Base-by-base conservation (phyloP, 2,329 filamentous ascomycete species). In the Fusarium domesticum region DNA sequence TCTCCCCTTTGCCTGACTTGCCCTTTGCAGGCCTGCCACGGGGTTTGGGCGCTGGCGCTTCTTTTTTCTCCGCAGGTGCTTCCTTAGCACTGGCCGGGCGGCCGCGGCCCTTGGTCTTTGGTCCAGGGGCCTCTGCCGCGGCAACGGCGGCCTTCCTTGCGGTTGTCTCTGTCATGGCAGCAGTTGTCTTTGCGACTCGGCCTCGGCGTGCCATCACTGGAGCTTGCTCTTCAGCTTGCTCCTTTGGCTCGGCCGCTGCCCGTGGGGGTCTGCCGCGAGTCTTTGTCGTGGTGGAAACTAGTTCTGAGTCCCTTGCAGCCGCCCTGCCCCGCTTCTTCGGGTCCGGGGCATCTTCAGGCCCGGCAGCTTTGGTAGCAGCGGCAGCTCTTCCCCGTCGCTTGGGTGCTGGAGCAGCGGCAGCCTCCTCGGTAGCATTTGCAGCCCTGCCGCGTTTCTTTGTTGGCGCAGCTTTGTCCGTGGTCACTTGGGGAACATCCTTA, bases 1-100 rank as follows among this genome's bases (percentile, higher is more conserved):
- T 42, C 31, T 59, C 57, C 10, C 57, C 57, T 28, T 59, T 59
- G 16, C 57, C 57, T 6, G 57, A 50, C 37, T 59, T 59, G 30
- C 43, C 44, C n/a, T 53, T 55, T 7, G 37, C 38, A 3, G 50
- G 42, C 14, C 49, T 47, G 28, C 54, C 44, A 16, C 56, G 51
- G 30, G 53, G 18, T 30, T 52, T 57, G 11, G 50, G 42, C 25
- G 39, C 43, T 14, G 19, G 15, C 23, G 42, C 48, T 7, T 32
- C 32, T 17, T 49, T 39, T 18, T 32, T 8, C 15, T 32, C 25
- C 19, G 42, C 36, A 2, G 12, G 36, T 4, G 16, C 39, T 18
- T 37, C 23, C 20, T 53, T 47, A 0, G 31, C 6, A 5, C 23
- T 35, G 6, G 37, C 37, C 11, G 19, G 16, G n/a, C 37, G 33